Percentiles rank a stretch among this genome's conserved stretches.
phyloP scores from a whole-genome alignment of 2,329 filamentous ascomycete species.

The Lizonia empirigonia region DNA sequence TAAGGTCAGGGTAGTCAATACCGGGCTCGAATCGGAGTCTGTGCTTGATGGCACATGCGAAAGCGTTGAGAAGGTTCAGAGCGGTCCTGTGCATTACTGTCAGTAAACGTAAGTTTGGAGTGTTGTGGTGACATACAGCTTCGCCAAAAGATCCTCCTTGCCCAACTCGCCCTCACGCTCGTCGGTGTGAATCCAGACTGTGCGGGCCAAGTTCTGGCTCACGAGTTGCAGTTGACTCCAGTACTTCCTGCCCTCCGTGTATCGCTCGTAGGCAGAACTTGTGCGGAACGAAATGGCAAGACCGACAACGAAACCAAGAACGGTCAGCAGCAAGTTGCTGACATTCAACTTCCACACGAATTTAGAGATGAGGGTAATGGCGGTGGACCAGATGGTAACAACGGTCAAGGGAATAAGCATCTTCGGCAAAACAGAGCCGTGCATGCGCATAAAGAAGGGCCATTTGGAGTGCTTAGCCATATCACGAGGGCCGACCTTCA shows the following conservation, averaged over 20 bases:
- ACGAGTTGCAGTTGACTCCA: conserved; percentile 64
- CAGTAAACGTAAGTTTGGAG: neutral
- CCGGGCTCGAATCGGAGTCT: conserved; percentile 84
- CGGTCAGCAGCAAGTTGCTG: conserved; percentile 71
- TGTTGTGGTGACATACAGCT: conserved; percentile 56
- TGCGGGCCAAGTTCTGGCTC: conserved; percentile 65
- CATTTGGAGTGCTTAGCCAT: conserved; percentile 76
- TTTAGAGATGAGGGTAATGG: conserved; percentile 60
- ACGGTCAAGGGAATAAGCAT: conserved; percentile 72
- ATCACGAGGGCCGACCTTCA: conserved; percentile 65
- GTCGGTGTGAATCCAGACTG: conserved; percentile 79
- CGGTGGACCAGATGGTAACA: conserved; percentile 68
- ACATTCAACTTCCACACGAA: conserved; percentile 60
- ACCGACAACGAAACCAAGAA: conserved; percentile 82
- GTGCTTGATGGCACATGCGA: conserved; percentile 79
- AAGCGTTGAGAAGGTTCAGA: conserved; percentile 79
- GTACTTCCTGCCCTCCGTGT: conserved; percentile 64
- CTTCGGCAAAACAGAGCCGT: conserved; percentile 75
- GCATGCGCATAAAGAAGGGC: conserved; percentile 75
- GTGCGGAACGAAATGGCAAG: conserved; percentile 78
- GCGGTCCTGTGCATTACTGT: conserved; percentile 55
- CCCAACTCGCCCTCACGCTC: conserved; percentile 64
- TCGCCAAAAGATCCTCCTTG: conserved; percentile 72
- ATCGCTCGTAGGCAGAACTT: conserved; percentile 76
- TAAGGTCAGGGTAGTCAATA: conserved; percentile 75